phyloP scores from a whole-genome alignment of 2,329 filamentous ascomycete species.

The Botrytis deweyae region DNA sequence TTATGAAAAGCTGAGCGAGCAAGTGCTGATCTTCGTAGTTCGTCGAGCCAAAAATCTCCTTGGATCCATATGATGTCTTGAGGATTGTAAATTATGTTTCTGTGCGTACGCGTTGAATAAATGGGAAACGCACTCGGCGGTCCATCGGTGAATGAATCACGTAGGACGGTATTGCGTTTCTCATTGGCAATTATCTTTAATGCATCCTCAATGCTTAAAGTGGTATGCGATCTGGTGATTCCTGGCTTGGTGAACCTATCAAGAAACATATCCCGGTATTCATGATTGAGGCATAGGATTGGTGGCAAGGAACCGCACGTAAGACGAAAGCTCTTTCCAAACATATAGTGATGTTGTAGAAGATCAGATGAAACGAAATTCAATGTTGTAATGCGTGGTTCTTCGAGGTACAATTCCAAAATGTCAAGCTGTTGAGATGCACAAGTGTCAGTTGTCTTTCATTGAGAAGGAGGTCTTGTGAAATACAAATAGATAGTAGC shows the following conservation, averaged over 20 bases:
- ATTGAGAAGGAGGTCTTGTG: rapidly evolving
- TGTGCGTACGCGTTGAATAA: neutral
- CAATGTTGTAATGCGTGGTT: neutral
- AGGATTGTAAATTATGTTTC: neutral
- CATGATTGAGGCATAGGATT: neutral
- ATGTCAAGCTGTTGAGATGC: neutral
- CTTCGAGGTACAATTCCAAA: neutral
- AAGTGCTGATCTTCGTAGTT: neutral
- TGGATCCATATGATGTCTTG: conserved; percentile 10
- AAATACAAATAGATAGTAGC: rapidly evolving
- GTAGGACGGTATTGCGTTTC: neutral
- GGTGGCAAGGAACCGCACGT: neutral
- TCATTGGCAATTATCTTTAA: neutral
- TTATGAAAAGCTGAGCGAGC: neutral
- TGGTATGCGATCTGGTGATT: neutral
- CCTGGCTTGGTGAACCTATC: neutral
- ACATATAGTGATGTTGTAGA: neutral
- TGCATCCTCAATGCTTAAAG: neutral
- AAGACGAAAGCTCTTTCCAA: neutral
- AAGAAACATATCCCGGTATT: neutral
- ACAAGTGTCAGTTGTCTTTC: neutral
- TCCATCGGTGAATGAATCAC: neutral
- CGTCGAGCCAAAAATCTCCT: conserved; percentile 15
- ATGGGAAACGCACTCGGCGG: neutral
- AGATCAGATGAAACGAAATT: neutral